Conservation (phyloP, 768 basidiomycete genomes). For the Leccinum uliginosum region DNA sequence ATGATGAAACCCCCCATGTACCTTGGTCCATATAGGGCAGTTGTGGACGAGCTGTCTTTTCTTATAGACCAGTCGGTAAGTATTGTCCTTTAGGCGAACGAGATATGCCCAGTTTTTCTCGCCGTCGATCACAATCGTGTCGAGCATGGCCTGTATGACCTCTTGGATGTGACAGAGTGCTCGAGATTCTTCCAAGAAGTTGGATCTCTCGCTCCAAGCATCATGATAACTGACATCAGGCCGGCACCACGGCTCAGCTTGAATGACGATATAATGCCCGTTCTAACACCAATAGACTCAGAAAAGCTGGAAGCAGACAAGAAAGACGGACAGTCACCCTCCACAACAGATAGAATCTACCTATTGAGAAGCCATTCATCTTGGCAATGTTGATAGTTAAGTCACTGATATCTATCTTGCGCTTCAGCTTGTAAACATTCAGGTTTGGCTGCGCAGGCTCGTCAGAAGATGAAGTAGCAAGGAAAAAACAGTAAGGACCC, state of each 20-base stretch:
- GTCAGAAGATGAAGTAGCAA: conserved; percentile 6
- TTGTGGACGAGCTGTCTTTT: conserved; percentile 19
- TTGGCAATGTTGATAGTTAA: conserved; percentile 20
- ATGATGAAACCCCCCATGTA: background rate
- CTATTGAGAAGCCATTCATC: conserved; percentile 2
- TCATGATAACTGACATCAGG: conserved; percentile 1
- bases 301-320: background rate
- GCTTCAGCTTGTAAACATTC: conserved; percentile 20
- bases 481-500: conserved; percentile 17
- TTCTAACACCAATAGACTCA: conserved; percentile 19
- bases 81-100: conserved; percentile 25
- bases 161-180: conserved; percentile 26
- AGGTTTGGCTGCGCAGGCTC: conserved; percentile 11
- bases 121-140: conserved; percentile 26
- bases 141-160: conserved; percentile 32
- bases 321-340: conserved; percentile 13
- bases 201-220: background rate
- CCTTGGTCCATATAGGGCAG: conserved; percentile 31
- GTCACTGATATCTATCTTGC: conserved; percentile 21
- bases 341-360: conserved; percentile 27
- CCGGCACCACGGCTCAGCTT: conserved; percentile 30
- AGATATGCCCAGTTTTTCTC: conserved; percentile 33
- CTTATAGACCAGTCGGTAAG: conserved; percentile 25
- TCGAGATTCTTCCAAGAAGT: conserved; percentile 14
- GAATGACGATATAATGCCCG: conserved; percentile 25